Percentiles rank a stretch among this genome's conserved stretches.
Conservation (phyloP, 2,329 filamentous ascomycete species). For the Apiospora kogelbergensis region DNA sequence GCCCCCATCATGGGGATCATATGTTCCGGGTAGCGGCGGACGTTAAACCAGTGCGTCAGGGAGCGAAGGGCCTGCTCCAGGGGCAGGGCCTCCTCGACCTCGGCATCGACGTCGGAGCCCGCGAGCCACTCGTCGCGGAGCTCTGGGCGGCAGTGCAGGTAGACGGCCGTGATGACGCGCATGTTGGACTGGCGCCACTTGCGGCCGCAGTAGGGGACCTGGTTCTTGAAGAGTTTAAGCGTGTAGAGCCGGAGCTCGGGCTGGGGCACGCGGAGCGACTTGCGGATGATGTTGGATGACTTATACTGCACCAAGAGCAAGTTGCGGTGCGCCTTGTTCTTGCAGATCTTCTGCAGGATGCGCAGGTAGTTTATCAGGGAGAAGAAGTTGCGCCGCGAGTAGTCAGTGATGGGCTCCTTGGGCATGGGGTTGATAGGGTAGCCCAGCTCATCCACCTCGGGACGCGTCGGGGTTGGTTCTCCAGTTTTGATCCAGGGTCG, state of each 20-base stretch:
- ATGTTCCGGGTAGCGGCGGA: constrained; percentile 76
- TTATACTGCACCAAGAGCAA: constrained; percentile 95
- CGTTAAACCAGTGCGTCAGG: constrained; percentile 92
- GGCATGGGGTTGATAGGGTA: constrained; percentile 73
- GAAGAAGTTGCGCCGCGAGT: constrained; percentile 94
- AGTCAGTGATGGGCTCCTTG: constrained; percentile 77
- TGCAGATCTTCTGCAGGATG: constrained; percentile 96
- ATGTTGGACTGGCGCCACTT: constrained; percentile 99
- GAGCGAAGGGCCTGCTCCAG: constrained; percentile 87
- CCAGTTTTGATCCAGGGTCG: constrained; percentile 29
- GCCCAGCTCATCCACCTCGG: constrained; percentile 82
- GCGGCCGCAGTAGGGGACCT: constrained; percentile 95
- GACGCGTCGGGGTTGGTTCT: constrained; percentile 40
- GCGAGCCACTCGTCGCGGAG: constrained; percentile 93
- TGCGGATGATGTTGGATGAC: constrained; percentile 86
- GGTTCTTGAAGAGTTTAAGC: constrained; percentile 96
- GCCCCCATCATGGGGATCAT: constrained; percentile 51
- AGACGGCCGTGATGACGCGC: constrained; percentile 97
- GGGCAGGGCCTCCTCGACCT: constrained; percentile 89
- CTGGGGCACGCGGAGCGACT: constrained; percentile 88
- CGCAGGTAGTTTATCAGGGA: constrained; percentile 92
- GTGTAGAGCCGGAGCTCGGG: constrained; percentile 87
- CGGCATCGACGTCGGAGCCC: constrained; percentile 86
- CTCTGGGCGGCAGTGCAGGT: constrained; percentile 89
- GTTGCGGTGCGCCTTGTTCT: constrained; percentile 92